Evolutionary conservation across 108 stramenopile species (phyloP).

Genomic region (Cyclotella atomus): DNA sequence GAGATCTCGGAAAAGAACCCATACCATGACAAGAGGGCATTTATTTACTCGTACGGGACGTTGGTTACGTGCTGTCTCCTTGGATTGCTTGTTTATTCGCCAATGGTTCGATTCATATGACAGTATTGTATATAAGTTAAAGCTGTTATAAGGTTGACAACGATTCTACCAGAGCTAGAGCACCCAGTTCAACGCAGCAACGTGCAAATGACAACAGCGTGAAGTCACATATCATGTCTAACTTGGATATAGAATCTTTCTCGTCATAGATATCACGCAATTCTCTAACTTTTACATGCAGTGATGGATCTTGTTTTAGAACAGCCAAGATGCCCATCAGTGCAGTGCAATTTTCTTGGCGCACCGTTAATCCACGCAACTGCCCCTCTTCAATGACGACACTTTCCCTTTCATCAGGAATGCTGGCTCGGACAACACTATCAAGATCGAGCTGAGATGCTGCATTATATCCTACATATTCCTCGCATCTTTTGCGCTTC

Average conservation of each 20-base stretch:
- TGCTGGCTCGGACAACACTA: slow-evolving; percentile 56
- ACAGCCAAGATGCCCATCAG: slow-evolving; percentile 37
- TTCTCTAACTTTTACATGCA: slow-evolving; percentile 20
- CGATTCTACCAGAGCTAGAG: slow-evolving; percentile 54
- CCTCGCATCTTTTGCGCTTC: slow-evolving; percentile 20
- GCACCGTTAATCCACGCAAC: slow-evolving; percentile 55
- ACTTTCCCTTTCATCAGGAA: slow-evolving; percentile 59
- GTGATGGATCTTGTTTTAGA: slow-evolving; percentile 23
- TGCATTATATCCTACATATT: slow-evolving; percentile 59
- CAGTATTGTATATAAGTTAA: not conserved
- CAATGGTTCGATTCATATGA: slow-evolving; percentile 47
- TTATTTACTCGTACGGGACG: slow-evolving; percentile 58
- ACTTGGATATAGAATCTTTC: not conserved
- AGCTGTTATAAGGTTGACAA: not conserved
- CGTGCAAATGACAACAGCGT: slow-evolving; percentile 71
- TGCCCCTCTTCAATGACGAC: slow-evolving; percentile 31
- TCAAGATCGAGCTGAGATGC: slow-evolving; percentile 39
- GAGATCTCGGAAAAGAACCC: slow-evolving; percentile 43
- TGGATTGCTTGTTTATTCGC: slow-evolving; percentile 58
- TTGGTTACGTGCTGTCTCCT: slow-evolving; percentile 45
- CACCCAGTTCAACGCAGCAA: slow-evolving; percentile 78
- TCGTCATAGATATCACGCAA: slow-evolving; percentile 25
- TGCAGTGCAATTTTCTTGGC: slow-evolving; percentile 54
- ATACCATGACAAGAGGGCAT: slow-evolving; percentile 45
- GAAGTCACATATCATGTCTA: slow-evolving; percentile 64